phyloP scores from a whole-genome alignment of 2,329 filamentous ascomycete species.

The Colletotrichum cereale region DNA sequence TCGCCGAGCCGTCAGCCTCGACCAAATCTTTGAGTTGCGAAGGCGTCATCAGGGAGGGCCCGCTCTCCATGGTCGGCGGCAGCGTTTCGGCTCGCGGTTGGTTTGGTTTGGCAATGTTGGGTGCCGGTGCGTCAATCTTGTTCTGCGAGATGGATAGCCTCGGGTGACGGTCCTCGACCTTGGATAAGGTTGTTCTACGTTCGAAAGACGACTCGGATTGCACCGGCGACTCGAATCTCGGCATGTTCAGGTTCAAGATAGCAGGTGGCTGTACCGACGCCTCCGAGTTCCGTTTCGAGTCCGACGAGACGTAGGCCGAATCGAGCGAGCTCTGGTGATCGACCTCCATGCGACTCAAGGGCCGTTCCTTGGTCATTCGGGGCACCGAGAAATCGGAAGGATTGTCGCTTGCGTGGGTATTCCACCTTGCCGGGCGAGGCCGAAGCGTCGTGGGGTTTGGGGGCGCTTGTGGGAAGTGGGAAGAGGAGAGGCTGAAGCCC shows the following conservation, averaged over 20 bases:
- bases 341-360: conserved; percentile 55
- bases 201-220: conserved; percentile 51
- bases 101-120: conserved; percentile 39
- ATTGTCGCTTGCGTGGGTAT: conserved; percentile 62
- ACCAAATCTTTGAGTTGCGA: conserved; percentile 69
- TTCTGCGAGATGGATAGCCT: conserved; percentile 67
- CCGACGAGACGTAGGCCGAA: conserved; percentile 66
- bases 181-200: conserved; percentile 52
- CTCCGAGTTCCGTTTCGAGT: conserved; percentile 66
- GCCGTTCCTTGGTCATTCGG: conserved; percentile 25
- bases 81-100: conserved; percentile 62
- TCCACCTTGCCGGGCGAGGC: conserved; percentile 60
- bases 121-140: conserved; percentile 56
- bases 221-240: conserved; percentile 57
- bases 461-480: conserved; percentile 58
- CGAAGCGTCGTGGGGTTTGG: conserved; percentile 50
- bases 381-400: conserved; percentile 48
- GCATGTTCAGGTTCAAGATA: conserved; percentile 50
- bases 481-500: conserved; percentile 61
- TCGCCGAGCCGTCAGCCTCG: conserved; percentile 51
- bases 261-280: conserved; percentile 58
- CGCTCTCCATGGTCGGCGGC: conserved; percentile 62
- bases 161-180: conserved; percentile 64
- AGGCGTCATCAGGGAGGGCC: conserved; percentile 65
- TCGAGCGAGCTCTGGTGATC: conserved; percentile 62